Conservation (phyloP, 352 stramenopile genomes). For the Pythium rhizo-oryzae region DNA sequence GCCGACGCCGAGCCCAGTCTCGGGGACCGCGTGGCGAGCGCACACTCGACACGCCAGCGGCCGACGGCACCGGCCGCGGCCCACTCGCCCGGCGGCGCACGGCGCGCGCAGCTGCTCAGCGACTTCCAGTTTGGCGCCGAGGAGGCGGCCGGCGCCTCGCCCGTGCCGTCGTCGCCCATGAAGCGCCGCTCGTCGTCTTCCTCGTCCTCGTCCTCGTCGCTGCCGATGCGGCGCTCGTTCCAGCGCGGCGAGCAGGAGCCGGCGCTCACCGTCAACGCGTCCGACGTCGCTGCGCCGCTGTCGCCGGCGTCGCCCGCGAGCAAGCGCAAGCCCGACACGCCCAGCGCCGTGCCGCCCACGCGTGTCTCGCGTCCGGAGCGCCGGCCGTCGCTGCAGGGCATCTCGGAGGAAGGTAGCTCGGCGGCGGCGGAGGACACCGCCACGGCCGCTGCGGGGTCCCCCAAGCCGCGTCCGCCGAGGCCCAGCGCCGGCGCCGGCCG, state of each 20-base stretch:
- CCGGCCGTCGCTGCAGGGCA: constrained; percentile 37
- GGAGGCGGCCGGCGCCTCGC: neutral
- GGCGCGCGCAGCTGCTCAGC: constrained; percentile 34
- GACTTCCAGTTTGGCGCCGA: constrained; percentile 47
- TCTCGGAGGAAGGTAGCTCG: constrained; percentile 32
- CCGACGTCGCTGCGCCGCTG: neutral
- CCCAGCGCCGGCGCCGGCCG: constrained; percentile 1
- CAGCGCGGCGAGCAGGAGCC: constrained; percentile 27
- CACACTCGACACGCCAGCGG: constrained; percentile 19
- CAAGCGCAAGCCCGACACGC: constrained; percentile 34
- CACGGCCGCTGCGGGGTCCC: too few species aligned
- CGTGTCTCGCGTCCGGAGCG: constrained; percentile 18
- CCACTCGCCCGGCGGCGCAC: constrained; percentile 7
- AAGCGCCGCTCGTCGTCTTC: constrained; percentile 20
- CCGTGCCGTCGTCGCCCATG: constrained; percentile 27
- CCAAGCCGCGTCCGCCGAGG: constrained; percentile 25
- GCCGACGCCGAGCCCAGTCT: constrained; percentile 16
- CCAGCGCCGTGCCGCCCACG: constrained; percentile 18
- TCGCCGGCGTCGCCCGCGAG: constrained; percentile 5
- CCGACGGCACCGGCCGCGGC: constrained; percentile 8
- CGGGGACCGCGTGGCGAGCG: constrained; percentile 27
- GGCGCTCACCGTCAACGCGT: constrained; percentile 19
- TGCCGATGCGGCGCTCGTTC: constrained; percentile 31
- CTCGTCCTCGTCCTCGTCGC: constrained; percentile 6
- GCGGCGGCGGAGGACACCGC: neutral